phyloP scores from a whole-genome alignment of 306 rosid species.

The Hippophae tibetana region DNA sequence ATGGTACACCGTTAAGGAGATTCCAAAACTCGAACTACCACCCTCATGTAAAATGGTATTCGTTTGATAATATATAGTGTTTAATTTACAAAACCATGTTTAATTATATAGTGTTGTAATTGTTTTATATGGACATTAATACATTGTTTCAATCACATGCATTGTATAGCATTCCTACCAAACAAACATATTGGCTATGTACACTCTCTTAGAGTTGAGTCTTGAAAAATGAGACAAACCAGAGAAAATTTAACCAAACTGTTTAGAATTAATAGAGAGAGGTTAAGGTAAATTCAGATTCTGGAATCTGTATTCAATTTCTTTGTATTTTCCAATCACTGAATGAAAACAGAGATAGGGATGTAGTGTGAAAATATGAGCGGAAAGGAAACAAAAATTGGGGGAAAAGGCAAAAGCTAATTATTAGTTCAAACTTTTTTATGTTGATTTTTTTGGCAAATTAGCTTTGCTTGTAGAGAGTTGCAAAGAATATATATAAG shows the following conservation, averaged over 20 bases:
- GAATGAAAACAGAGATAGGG: conserved; percentile 22
- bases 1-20: too few species aligned
- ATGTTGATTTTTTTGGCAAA: conserved; percentile 44
- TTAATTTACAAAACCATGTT: too few species aligned
- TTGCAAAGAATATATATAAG: conserved; percentile 65
- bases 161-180: neutral
- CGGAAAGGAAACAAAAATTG: conserved; percentile 18
- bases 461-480: conserved; percentile 85
- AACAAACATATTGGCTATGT: neutral
- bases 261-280: too few species aligned
- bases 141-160: neutral
- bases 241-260: too few species aligned
- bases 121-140: neutral
- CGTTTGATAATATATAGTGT: too few species aligned
- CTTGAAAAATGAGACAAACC: conserved; percentile 1
- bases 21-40: too few species aligned
- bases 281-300: too few species aligned
- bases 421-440: conserved; percentile 39
- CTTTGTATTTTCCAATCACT: conserved; percentile 19
- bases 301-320: conserved; percentile 15
- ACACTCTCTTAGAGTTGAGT: neutral
- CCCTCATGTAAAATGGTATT: too few species aligned
- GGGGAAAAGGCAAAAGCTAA: conserved; percentile 25
- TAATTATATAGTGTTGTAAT: too few species aligned
- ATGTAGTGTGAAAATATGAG: conserved; percentile 40